phyloP scores from a whole-genome alignment of 2,329 filamentous ascomycete genomes.

The Calycina herbarum region DNA sequence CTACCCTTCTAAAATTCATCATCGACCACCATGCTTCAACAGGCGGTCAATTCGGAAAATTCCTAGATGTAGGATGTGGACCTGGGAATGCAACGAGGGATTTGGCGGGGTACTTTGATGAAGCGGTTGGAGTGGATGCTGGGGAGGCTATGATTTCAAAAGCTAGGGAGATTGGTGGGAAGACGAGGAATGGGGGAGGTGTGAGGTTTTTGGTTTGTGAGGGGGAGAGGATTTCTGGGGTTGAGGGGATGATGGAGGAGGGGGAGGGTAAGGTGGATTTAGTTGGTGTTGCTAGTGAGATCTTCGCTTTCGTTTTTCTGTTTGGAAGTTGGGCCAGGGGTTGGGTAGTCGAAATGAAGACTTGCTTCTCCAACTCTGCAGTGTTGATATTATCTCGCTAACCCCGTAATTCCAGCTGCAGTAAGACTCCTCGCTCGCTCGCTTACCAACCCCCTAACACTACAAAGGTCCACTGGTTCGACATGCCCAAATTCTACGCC shows the following conservation, averaged over 20 bases:
- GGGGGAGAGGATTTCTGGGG: constrained; percentile 31
- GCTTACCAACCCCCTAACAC: not conserved
- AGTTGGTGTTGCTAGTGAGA: constrained; percentile 31
- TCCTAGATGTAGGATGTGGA: constrained; percentile 38
- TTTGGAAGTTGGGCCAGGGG: not conserved
- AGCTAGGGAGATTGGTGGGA: constrained; percentile 29
- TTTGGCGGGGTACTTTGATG: constrained; percentile 31
- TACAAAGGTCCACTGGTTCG: constrained; percentile 49
- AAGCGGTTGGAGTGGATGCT: constrained; percentile 34
- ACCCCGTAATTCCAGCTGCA: not conserved
- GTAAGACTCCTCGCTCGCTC: not conserved
- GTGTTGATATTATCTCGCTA: not conserved
- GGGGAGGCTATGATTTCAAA: constrained; percentile 33
- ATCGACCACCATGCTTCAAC: constrained; percentile 29
- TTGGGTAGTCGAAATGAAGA: too few species aligned
- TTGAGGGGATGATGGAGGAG: constrained; percentile 18
- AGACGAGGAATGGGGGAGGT: constrained; percentile 22
- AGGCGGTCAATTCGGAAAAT: constrained; percentile 26
- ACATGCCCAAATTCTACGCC: constrained; percentile 47
- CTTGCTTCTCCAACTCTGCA: too few species aligned
- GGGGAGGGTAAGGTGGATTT: constrained; percentile 29
- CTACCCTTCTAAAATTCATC: constrained; percentile 27
- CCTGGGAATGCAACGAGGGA: constrained; percentile 36
- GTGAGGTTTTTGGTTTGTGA: constrained; percentile 28
- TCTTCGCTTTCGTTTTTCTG: not conserved